Base-by-base conservation (phyloP, 208 protist species). In the Leishmania turanica region DNA sequence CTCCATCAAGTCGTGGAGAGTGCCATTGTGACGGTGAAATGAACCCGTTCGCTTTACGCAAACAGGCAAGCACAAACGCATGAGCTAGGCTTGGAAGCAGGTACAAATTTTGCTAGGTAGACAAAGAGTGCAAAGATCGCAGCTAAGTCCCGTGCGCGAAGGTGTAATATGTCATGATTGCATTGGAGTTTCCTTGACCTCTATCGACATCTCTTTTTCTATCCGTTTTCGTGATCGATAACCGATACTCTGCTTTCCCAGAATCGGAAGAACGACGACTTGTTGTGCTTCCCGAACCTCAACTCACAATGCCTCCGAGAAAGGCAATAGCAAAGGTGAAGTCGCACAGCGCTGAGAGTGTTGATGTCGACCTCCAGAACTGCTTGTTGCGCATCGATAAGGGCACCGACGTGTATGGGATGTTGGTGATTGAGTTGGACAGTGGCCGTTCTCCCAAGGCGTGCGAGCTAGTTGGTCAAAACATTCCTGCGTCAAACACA, bases 401-500 rank as follows among this genome's bases (percentile, higher is more conserved):
- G 9, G 77, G 78, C 64, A 74, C 11, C 8, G 70, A 81, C n/a
- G 81, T 84, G 0, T 86, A 78, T 77, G 79, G 79, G 1, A 79
- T 82, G 78, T 31, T 88, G 31, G 81, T 83, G 27, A 72, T 88
- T 24, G 80, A 88, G 77, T 75, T 88, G 17, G 79, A 81, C 27
- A 83, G 70, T 37, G 76, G 83, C 7, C 89, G 88, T 13, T 77
- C 83, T 40, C 94, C 94, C 5, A 97, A 94, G 73, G 77, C 89
- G 1, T 95, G 91, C 77, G 94, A 96, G 56, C n/a, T 95, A 17
- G 92, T 95, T 77, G 77, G 88, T 37, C 88, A 90, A 73, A 92
- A 88, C 47, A 90, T 84, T 72, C 71, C 87, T 15, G 69, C 71
- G 45, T 75, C 83, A 19, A 84, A 51, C 45, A 77, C 69, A 19